phyloP scores from a whole-genome alignment of 768 basidiomycete species.

The Calocera viscosa region DNA sequence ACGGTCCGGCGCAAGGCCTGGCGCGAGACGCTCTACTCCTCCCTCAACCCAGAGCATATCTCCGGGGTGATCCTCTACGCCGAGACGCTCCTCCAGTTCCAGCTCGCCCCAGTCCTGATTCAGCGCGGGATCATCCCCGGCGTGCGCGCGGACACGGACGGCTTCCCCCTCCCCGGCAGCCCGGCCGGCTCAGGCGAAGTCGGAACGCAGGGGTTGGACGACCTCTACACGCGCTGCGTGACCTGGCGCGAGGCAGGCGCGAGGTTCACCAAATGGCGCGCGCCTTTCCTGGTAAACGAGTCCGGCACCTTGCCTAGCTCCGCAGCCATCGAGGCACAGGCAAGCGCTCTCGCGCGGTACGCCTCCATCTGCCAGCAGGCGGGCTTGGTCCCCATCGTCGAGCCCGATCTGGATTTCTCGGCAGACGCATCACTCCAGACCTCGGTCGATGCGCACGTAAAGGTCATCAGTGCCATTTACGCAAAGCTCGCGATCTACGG shows the following conservation, averaged over 20 bases:
- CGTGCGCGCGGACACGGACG: conserved; percentile 40
- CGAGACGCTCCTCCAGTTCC: conserved; percentile 40
- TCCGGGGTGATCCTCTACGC: conserved; percentile 42
- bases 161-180: conserved; percentile 35
- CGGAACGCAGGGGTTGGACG: conserved; percentile 40
- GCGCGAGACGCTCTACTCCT: conserved; percentile 33
- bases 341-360: conserved; percentile 38
- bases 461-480: conserved; percentile 37
- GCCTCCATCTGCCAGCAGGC: conserved; percentile 42
- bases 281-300: conserved; percentile 36
- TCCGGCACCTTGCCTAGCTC: conserved; percentile 32
- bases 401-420: conserved; percentile 41
- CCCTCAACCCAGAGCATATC: conserved; percentile 31
- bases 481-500: conserved; percentile 35
- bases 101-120: conserved; percentile 35
- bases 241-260: conserved; percentile 36
- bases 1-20: conserved; percentile 33
- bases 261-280: conserved; percentile 42
- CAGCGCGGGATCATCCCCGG: conserved; percentile 39
- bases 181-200: conserved; percentile 29
- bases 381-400: conserved; percentile 41
- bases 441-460: conserved; percentile 38
- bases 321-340: conserved; percentile 35
- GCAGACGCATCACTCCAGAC: conserved; percentile 37
- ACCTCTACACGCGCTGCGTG: conserved; percentile 33